These are phyloP conservation scores for Fraxinus americana DNA, from an alignment of 257 asterid genomes.

Conservation along the genomic window DNA sequence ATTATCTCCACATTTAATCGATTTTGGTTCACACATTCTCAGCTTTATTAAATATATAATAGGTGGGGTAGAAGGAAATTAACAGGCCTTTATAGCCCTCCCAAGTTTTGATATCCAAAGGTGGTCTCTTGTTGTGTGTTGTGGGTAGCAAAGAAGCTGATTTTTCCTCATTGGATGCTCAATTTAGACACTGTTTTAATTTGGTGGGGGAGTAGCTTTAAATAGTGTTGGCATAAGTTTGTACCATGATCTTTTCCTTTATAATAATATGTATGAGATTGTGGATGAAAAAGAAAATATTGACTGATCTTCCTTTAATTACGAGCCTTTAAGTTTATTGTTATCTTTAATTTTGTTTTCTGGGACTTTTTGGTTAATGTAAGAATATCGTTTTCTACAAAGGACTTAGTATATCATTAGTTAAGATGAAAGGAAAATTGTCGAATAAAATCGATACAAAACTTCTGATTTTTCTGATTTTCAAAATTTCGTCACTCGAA, in stretches of 20 bases:
- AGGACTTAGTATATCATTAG: not conserved
- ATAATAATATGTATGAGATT: constrained; percentile 9
- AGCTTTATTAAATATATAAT: not conserved
- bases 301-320: constrained; percentile 17
- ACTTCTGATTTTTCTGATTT: too few species aligned
- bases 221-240: constrained; percentile 31
- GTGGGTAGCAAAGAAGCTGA: constrained; percentile 42
- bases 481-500: too few species aligned
- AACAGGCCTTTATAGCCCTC: constrained; percentile 28
- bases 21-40: not conserved
- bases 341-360: not conserved
- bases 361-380: not conserved
- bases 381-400: not conserved
- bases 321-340: not conserved
- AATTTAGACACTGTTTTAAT: constrained; percentile 10
- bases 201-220: constrained; percentile 30
- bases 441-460: not conserved
- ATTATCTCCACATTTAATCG: not conserved
- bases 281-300: constrained; percentile 15
- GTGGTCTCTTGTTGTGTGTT: constrained; percentile 28
- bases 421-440: not conserved
- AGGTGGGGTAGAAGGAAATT: constrained; percentile 34
- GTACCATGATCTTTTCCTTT: constrained; percentile 24
- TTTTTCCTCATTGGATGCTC: constrained; percentile 45
- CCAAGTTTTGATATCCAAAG: constrained; percentile 36